These are phyloP conservation scores for Scedosporium minutisporum DNA, from an alignment of 2,329 filamentous ascomycete species.

Conservation along the genomic window DNA sequence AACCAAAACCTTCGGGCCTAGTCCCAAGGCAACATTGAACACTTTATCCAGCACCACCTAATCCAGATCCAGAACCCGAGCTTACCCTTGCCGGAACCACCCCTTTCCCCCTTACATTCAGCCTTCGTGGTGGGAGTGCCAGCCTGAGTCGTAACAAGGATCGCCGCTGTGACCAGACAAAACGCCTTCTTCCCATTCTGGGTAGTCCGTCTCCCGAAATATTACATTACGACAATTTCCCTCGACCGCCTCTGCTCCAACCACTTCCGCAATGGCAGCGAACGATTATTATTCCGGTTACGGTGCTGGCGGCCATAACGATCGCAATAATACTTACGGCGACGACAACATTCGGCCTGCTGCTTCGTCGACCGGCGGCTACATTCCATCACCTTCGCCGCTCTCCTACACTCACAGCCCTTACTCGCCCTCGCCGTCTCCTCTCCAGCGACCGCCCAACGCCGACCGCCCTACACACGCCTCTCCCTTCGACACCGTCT, in stretches of 20 bases:
- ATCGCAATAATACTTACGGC: constrained; percentile 6
- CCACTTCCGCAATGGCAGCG: constrained; percentile 8
- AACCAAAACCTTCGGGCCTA: background rate
- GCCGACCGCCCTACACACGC: constrained; percentile 25
- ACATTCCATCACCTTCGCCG: constrained; percentile 9
- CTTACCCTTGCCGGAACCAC: background rate
- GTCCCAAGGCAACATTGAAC: background rate
- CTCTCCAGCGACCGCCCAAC: constrained; percentile 21
- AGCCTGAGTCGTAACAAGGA: constrained; percentile 1
- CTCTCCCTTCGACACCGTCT: constrained; percentile 56
- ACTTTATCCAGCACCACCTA: background rate
- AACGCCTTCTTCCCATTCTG: background rate
- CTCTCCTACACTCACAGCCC: constrained; percentile 7
- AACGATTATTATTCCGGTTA: constrained; percentile 11
- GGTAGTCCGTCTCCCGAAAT: background rate
- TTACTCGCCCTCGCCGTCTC: constrained; percentile 5
- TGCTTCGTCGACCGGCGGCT: constrained; percentile 4
- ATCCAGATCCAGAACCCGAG: background rate
- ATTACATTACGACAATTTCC: constrained; percentile 1
- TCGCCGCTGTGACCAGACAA: background rate
- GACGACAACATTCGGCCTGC: constrained; percentile 7
- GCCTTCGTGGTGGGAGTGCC: background rate
- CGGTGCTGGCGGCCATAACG: background rate
- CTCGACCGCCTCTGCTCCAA: background rate
- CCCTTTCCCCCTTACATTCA: background rate